Evolutionary conservation across 352 stramenopile genomes (phyloP).

Genomic region (Pythium graminicola): DNA sequence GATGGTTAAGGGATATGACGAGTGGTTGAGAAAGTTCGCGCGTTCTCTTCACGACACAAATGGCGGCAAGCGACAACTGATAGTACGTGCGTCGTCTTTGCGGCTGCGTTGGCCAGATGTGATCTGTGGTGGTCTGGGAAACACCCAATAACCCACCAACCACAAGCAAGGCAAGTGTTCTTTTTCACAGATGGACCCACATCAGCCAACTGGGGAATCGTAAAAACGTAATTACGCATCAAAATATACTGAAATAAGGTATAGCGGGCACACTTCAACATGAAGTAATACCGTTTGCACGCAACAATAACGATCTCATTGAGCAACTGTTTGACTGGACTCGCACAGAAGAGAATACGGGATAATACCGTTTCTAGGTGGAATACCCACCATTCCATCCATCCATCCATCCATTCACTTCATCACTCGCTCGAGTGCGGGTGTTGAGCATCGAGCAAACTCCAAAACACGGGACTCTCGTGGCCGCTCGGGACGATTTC

Average conservation of each 20-base stretch:
- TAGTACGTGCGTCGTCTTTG: conserved; percentile 14
- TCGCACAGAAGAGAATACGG: conserved; percentile 8
- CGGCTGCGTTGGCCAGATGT: background rate
- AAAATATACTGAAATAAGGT: no score
- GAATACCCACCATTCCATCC: background rate
- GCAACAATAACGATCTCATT: conserved; percentile 4
- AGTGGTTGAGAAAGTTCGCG: background rate
- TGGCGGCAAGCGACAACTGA: background rate
- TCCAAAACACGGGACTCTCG: conserved; percentile 67
- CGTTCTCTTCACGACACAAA: conserved; percentile 1
- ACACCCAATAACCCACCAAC: conserved; percentile 13
- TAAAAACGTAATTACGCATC: no score
- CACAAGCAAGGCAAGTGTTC: background rate
- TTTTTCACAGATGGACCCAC: background rate
- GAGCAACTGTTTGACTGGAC: conserved; percentile 6
- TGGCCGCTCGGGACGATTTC: conserved; percentile 65
- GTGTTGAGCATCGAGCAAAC: conserved; percentile 39
- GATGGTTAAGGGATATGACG: background rate
- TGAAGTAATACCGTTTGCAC: no score
- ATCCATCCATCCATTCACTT: background rate
- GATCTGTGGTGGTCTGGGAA: conserved; percentile 17
- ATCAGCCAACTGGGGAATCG: conserved; percentile 12
- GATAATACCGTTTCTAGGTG: background rate
- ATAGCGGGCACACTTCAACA: no score
- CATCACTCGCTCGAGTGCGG: conserved; percentile 25